Evolutionary conservation across 345 rosid species (phyloP), one percentile per base, ranked within the genome.

Genomic region (Boechera divaricarpa): DNA sequence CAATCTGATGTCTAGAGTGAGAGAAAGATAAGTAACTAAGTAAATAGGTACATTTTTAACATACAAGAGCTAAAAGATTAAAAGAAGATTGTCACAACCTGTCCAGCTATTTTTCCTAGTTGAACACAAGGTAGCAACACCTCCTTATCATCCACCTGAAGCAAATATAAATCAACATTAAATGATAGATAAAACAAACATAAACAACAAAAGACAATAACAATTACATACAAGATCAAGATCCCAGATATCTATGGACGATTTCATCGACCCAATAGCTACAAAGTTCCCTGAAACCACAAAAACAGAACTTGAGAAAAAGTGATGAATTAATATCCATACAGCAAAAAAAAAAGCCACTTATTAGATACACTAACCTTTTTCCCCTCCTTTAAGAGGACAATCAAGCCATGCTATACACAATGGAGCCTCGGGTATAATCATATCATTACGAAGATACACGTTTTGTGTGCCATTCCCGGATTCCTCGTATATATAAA

Each of bases 181-280:
- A 51, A 33, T 42, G 38, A 61, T 31, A 3, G 13, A 10, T 29
- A 39, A 58, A 75, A 44, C 6, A 36, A 15, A 10, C 18, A 72
- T 39, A 21, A 21, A 21, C 56, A 45, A 1, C 5, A 54, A 60
- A 52, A 59, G 10, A 29, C 58, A 47, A 56, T 41, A 32, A 36
- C 6, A 65, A 8, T 36, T 58, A 85, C 92, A 62, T 87, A 89
- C 95, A 85, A 81, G 62, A 81, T 94, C 95, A 77, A 94, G 91
- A 78, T 94, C 97, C 97, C 97, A 92, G 83, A 94, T 88, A 65
- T 90, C 95, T 21, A 21, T 21, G 24, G 24, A 21, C 24, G 24
- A 21, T 21, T 21, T 21, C 18, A 90, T 89, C 3, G 93, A 75
- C 95, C 97, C 93, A 74, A 90, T 78, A 68, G 97, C 97, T 51